A percentile compares a stretch with the other conserved stretches of the same genome.
Evolutionary conservation across 768 basidiomycete genomes (phyloP).

Genomic region (Kwoniella newhampshirensis): DNA sequence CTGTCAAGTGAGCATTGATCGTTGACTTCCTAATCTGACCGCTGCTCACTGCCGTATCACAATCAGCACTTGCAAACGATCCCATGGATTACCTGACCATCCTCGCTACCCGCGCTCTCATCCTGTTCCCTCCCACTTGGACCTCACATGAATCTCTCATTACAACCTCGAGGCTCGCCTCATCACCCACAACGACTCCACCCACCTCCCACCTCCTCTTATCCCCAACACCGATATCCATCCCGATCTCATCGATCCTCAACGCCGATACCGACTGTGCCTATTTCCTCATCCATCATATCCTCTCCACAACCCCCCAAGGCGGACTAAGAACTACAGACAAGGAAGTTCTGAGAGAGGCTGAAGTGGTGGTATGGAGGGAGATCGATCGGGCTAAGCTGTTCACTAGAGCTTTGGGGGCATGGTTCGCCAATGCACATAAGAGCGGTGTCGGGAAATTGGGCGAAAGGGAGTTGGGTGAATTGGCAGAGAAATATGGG

Average conservation of each 20-base stretch:
- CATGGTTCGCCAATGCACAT: conserved; percentile 20
- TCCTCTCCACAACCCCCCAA: conserved; percentile 11
- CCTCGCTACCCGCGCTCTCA: conserved; percentile 34
- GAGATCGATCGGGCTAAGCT: conserved; percentile 35
- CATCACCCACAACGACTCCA: conserved; percentile 21
- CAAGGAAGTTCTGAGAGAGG: conserved; percentile 17
- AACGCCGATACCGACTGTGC: conserved; percentile 29
- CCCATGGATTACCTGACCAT: conserved; percentile 47
- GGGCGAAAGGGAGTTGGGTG: conserved; percentile 19
- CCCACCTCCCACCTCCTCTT: conserved; percentile 10
- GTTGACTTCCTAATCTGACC: neutral
- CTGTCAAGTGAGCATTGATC: neutral
- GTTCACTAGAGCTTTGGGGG: conserved; percentile 30
- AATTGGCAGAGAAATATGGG: conserved; percentile 26
- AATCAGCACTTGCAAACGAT: conserved; percentile 1
- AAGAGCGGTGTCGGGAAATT: conserved; percentile 7
- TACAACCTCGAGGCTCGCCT: neutral
- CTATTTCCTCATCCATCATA: conserved; percentile 39
- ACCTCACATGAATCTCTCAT: neutral
- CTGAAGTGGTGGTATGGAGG: conserved; percentile 35
- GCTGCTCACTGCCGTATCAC: neutral
- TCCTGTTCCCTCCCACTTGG: conserved; percentile 27
- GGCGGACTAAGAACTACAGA: neutral
- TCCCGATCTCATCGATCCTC: conserved; percentile 34
- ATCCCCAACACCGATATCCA: conserved; percentile 23